Base-by-base conservation (phyloP, 352 stramenopile species). In the Phytophthora quininea region DNA sequence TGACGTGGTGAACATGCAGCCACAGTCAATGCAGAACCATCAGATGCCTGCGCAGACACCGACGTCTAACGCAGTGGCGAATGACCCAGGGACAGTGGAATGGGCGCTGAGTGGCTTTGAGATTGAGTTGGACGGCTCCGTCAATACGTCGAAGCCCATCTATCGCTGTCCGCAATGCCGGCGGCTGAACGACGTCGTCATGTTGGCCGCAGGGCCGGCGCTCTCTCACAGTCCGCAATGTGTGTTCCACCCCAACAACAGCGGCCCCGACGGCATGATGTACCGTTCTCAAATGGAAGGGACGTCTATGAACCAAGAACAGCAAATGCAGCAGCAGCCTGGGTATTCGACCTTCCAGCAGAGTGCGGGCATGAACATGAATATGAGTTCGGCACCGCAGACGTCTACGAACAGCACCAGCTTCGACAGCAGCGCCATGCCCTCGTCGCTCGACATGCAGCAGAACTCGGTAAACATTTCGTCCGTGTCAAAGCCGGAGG, bases 31-130 rank as follows among this genome's bases (percentile, higher is more conserved):
- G 9, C 58, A 64, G 24, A 61, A 54, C 27, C 63, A 73, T 11
- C 69, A 71, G 15, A 31, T 52, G 1, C 19, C 59, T 35, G 59
- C 64, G 6, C 67, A 73, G 31, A 76, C 75, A 38, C 70, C 70
- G 47, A 62, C 47, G 47, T 52, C 64, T 24, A 62, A 62, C 19
- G 47, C 60, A 29, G 30, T 35, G 45, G 57, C n/a, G 9, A 53
- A 62, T 48, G 71, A 66, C 30, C 64, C 74, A 27, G 69, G 66
- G 32, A 52, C 56, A 2, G 62, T 86, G 19, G 88, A 96, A 62
- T 96, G 86, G 86, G 81, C 82, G 35, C 77, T 93, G n/a, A 76
- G 74, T 19, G 88, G 80, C 35, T 96, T 92, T 72, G 85, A 96
- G 64, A 91, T 93, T 35, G 74, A 92, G 52, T 58, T 73, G 0